Evolutionary conservation across 345 rosid species (phyloP), one percentile per base, ranked within the genome.

Genomic region (Erucastrum elatum): DNA sequence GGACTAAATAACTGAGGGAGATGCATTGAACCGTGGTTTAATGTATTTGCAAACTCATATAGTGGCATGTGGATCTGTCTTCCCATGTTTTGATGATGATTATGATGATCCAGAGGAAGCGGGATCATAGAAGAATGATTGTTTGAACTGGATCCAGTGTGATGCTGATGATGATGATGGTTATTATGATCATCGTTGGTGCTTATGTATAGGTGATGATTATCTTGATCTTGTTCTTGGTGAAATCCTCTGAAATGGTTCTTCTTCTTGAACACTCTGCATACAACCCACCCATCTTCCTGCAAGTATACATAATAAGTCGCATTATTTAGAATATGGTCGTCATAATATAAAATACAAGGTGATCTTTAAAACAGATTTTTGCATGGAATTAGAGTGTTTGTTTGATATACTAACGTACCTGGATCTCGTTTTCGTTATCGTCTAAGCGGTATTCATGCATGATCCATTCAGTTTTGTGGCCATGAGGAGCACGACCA

Each of bases 401-500:
- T 56, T 9, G 11, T 8, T 16, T 16, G 4, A 16, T 72, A 21
- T 17, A 26, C 12, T 12, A 13, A 8, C 7, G 4, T 73, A 90
- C 97, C 93, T 90, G 97, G 61, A 86, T 77, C 31, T 90, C 90
- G 5, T 91, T 80, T 78, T 88, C 87, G 46, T 80, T 88, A 31
- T 91, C 96, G 0, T 88, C 91, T 7, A 95, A 73, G 64, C 99
- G 99, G 70, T 95, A 95, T 76, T 95, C 99, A n/a, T 95, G 99
- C 99, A 95, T 95, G 88, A 95, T 93, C 99, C 99, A 95, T 41
- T 95, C 97, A 0, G 97, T 93, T 83, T 93, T 95, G 25, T 91
- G 94, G 75, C 99, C 99, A 49, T 95, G 98, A 85, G 99, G 99
- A 12, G 99, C 99, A 46, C 99, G 93, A 31, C 99, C 99, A 1